A percentile compares a stretch with the other conserved stretches of the same genome.
Conservation (phyloP, 1,284 basidiomycete species). For the Ceratobasidium theobromae region DNA sequence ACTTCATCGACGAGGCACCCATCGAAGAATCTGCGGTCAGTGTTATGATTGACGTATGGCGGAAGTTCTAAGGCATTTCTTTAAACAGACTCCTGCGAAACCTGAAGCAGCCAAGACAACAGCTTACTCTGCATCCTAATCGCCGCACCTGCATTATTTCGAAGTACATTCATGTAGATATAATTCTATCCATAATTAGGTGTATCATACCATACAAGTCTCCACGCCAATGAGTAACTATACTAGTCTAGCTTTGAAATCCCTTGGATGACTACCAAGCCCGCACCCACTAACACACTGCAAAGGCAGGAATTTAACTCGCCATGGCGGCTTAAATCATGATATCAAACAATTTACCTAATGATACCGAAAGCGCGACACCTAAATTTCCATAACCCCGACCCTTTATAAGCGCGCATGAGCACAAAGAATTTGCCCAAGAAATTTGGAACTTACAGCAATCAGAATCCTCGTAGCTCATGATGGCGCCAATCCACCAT, state of each 20-base stretch:
- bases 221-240: not conserved
- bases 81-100: not conserved
- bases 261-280: conserved; percentile 6
- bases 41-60: not conserved
- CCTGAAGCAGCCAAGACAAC: conserved; percentile 18
- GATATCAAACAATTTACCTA: not conserved
- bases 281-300: conserved; percentile 13
- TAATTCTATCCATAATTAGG: not conserved
- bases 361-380: conserved; percentile 20
- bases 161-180: not conserved
- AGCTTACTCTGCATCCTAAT: conserved; percentile 23
- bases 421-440: not conserved
- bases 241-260: conserved; percentile 19
- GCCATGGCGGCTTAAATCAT: not conserved
- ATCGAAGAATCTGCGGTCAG: conserved; percentile 39
- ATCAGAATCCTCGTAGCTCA: conserved; percentile 11
- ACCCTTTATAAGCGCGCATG: not conserved
- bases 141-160: not conserved
- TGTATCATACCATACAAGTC: not conserved
- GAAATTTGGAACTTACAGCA: not conserved
- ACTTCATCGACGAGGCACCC: conserved; percentile 86
- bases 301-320: not conserved
- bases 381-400: conserved; percentile 23
- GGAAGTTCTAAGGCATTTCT: not conserved
- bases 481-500: conserved; percentile 25